Percentiles rank a stretch among this genome's conserved stretches.
phyloP scores from a whole-genome alignment of 257 asterid genomes.

The Scutellaria baicalensis region DNA sequence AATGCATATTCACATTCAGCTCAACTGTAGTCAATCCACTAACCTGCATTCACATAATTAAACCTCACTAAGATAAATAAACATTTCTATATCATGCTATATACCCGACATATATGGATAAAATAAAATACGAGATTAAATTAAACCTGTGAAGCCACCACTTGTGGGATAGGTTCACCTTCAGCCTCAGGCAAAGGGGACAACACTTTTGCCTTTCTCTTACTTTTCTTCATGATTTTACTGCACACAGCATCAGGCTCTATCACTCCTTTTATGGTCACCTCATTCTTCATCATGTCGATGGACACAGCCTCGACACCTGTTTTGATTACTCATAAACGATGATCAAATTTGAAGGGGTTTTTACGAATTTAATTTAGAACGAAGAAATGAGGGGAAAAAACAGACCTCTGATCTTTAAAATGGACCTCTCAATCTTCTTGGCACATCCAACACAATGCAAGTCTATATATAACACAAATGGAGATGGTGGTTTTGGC shows the following conservation, averaged over 20 bases:
- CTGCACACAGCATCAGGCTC: constrained; percentile 73
- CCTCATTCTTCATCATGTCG: constrained; percentile 60
- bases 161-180: constrained; percentile 70
- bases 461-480: constrained; percentile 63
- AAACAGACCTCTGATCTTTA: constrained; percentile 56
- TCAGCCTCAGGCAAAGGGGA: constrained; percentile 62
- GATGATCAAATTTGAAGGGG: not conserved
- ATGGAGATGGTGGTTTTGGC: constrained; percentile 54
- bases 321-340: constrained; percentile 13
- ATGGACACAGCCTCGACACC: constrained; percentile 69
- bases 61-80: not conserved
- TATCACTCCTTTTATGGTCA: constrained; percentile 70
- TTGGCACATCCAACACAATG: constrained; percentile 90
- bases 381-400: too few relatives aligned
- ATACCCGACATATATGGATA: not conserved
- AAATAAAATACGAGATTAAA: not conserved
- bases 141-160: constrained; percentile 84
- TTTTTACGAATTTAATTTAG: not conserved
- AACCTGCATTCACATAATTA: constrained; percentile 29
- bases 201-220: constrained; percentile 53
- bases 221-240: constrained; percentile 55
- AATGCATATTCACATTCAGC: constrained; percentile 78
- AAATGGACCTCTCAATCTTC: constrained; percentile 68
- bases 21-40: constrained; percentile 56
- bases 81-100: too few relatives aligned